Evolutionary conservation across 371 early-diverging fungal genomes (phyloP).

Genomic region (Mucor indicus): DNA sequence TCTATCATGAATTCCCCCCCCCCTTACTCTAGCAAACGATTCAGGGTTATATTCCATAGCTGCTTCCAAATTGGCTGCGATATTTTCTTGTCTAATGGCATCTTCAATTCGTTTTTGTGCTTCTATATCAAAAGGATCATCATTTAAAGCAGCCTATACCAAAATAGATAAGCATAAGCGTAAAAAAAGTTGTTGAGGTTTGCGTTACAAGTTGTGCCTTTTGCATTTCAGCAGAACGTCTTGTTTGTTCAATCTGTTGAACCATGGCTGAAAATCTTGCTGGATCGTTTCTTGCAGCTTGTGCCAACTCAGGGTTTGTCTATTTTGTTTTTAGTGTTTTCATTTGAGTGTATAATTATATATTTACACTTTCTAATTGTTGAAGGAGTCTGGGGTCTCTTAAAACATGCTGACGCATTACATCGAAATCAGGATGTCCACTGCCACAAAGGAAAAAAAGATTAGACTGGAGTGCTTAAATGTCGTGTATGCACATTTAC

Average conservation of each 20-base stretch:
- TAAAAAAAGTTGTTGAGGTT: not conserved
- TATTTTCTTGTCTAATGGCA: conserved; percentile 82
- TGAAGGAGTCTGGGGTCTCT: conserved; percentile 62
- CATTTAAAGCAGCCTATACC: conserved; percentile 20
- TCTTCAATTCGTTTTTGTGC: conserved; percentile 91
- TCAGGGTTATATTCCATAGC: conserved; percentile 97
- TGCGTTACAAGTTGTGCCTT: conserved; percentile 52
- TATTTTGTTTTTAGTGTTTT: conserved; percentile 11
- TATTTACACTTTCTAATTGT: conserved; percentile 57
- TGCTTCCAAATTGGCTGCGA: conserved; percentile 80
- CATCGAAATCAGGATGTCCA: conserved; percentile 57
- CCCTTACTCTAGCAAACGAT: conserved; percentile 75
- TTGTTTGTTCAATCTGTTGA: conserved; percentile 58
- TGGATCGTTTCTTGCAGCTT: conserved; percentile 68
- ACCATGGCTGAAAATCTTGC: conserved; percentile 63
- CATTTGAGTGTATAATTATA: not conserved
- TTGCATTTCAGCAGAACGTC: conserved; percentile 55
- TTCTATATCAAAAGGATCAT: conserved; percentile 89
- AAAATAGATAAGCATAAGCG: conserved; percentile 1
- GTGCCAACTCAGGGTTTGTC: conserved; percentile 72
- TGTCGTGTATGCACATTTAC: conserved; percentile 31
- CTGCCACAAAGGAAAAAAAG: too few species aligned
- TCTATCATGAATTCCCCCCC: not conserved
- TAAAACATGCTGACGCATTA: conserved; percentile 74
- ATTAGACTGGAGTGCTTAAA: too few species aligned